A percentile compares a stretch with the other conserved stretches of the same genome.
These are phyloP conservation scores for Phytophthora crassamura DNA, from an alignment of 352 stramenopile genomes.

Conservation along the genomic window DNA sequence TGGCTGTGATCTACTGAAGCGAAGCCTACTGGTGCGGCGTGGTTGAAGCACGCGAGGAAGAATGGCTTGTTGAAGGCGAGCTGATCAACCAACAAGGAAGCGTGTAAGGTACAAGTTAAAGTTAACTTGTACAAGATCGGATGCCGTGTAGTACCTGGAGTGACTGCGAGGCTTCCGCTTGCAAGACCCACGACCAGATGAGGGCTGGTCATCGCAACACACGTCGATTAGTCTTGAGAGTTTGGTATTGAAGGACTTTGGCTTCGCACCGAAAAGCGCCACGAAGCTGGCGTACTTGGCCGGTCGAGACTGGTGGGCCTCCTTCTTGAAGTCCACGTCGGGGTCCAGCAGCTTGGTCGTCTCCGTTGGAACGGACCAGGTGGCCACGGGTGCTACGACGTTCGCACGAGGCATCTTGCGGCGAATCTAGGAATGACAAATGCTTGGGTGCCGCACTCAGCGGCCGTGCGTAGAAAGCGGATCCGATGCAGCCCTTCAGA, in stretches of 20 bases:
- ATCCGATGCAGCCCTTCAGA: slow-evolving; percentile 14
- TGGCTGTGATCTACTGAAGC: too few relatives aligned
- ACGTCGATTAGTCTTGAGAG: not conserved
- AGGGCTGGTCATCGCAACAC: slow-evolving; percentile 13
- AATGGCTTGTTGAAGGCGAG: slow-evolving; percentile 47
- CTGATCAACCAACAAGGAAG: not conserved
- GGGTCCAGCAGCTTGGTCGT: slow-evolving; percentile 32
- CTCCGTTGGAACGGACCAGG: slow-evolving; percentile 21
- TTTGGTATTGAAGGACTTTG: not conserved
- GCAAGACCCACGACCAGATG: slow-evolving; percentile 42
- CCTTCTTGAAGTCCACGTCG: slow-evolving; percentile 22
- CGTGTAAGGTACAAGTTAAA: not conserved
- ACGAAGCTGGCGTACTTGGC: slow-evolving; percentile 31
- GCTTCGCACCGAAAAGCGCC: slow-evolving; percentile 28
- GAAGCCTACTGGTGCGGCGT: slow-evolving; percentile 41
- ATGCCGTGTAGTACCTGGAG: slow-evolving; percentile 25
- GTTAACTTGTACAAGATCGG: not conserved
- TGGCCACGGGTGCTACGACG: slow-evolving; percentile 18
- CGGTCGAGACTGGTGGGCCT: slow-evolving; percentile 20
- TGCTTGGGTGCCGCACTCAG: not conserved
- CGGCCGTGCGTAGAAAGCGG: not conserved
- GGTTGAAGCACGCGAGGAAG: slow-evolving; percentile 68
- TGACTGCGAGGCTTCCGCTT: slow-evolving; percentile 39
- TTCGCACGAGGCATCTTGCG: slow-evolving; percentile 27
- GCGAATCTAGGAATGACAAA: slow-evolving; percentile 26